Evolutionary conservation across 2,329 filamentous ascomycete species (phyloP), one percentile per base, ranked within the genome.

Genomic region (Penicillium decumbens): DNA sequence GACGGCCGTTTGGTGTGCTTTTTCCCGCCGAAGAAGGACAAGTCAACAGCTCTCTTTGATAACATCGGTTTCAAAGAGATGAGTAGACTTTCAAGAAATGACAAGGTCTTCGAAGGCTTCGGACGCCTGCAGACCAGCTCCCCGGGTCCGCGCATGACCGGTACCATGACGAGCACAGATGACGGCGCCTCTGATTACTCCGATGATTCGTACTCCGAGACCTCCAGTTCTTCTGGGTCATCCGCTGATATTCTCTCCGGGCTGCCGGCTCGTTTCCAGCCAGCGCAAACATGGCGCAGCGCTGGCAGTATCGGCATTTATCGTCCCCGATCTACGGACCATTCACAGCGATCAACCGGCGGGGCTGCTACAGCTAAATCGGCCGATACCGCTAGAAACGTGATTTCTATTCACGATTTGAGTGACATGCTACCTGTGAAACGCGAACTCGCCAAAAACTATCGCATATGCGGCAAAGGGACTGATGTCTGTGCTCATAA

Each of bases 401-500:
- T 87, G 20, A 73, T 97, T 18, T 83, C 83, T 1, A 82, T 96
- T 33, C 79, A 91, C 61, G 79, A 89, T 54, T 67, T 95, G 24
- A 80, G 81, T 8, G 75, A 80, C 41, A 68, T 89, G 10, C 72
- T 95, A n/a, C 91, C 91, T 0, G 87, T 88, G 2, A 93, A 90
- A 66, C 79, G 79, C 51, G 78, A 83, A 47, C 79, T 96, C 53
- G 93, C 90, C 1, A 75, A 82, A 49, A 81, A 87, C 57, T 98
- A 97, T 69, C 80, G 80, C 23, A 87, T 96, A 12, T 91, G 93
- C 65, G 90, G 90, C 3, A 83, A 90, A 53, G 86, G 87, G 0
- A 80, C 83, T n/a, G 80, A 86, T 32, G 83, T 95, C 3, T 97
- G 92, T 68, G 77, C 81, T 39, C 86, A 95, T 61, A 98, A 98